A percentile compares a stretch with the other conserved stretches of the same genome.
Conservation (phyloP, 2,329 filamentous ascomycete species). For the Keithomyces neogunnii region DNA sequence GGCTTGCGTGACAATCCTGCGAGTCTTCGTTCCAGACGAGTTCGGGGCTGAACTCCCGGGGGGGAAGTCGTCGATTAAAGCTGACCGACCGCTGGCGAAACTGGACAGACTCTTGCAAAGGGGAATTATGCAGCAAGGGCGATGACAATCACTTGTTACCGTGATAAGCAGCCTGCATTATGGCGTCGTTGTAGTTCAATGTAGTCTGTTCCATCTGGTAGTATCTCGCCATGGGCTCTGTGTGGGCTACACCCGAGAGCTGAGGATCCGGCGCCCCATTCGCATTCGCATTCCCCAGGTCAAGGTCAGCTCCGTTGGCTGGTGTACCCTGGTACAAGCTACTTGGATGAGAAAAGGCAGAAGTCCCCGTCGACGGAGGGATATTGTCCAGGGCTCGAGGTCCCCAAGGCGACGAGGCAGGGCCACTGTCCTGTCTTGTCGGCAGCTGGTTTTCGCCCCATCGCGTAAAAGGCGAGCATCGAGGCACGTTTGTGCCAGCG, state of each 20-base stretch:
- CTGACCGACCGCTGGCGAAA: too few species aligned
- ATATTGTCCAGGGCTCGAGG: constrained; percentile 7
- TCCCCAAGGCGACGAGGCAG: constrained; percentile 13
- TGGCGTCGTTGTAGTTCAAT: constrained; percentile 25
- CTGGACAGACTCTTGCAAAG: background rate
- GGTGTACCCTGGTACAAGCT: constrained; percentile 43
- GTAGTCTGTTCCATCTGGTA: constrained; percentile 25
- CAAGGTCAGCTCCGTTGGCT: constrained; percentile 12
- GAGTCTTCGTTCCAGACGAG: background rate
- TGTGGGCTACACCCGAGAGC: constrained; percentile 5
- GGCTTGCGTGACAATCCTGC: background rate
- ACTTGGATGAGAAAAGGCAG: constrained; percentile 39
- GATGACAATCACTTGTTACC: constrained; percentile 14
- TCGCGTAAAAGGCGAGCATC: constrained; percentile 22
- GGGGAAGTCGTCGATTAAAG: too few species aligned
- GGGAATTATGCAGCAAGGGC: background rate
- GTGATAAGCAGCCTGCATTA: constrained; percentile 24
- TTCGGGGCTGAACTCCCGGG: too few species aligned
- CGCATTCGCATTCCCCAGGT: constrained; percentile 5
- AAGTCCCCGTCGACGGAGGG: constrained; percentile 20
- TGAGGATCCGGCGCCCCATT: constrained; percentile 10
- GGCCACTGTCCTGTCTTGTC: constrained; percentile 11
- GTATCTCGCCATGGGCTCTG: constrained; percentile 11
- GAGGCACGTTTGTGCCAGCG: constrained; percentile 15
- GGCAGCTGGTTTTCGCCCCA: constrained; percentile 18